phyloP scores from a whole-genome alignment of 208 protist genomes.

The Trypanosoma platydactyli region DNA sequence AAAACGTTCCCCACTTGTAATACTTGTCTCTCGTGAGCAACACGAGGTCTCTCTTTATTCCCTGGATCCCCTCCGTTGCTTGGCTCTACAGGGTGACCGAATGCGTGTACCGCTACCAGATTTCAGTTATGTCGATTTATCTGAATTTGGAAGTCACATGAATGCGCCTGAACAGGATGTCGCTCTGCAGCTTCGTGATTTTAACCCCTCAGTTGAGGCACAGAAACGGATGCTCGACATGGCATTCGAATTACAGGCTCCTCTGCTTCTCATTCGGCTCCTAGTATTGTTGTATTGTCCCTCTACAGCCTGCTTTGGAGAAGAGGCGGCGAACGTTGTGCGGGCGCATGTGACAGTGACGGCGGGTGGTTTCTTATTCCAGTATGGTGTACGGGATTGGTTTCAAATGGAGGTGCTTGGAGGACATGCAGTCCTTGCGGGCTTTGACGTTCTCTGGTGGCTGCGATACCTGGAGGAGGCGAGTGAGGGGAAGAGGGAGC shows the following conservation, averaged over 20 bases:
- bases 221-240: conserved; percentile 21
- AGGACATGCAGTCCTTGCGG: conserved; percentile 13
- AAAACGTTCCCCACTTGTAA: background rate
- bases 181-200: conserved; percentile 15
- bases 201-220: background rate
- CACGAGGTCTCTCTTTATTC: conserved; percentile 12
- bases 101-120: conserved; percentile 20
- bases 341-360: conserved; percentile 5
- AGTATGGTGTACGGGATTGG: conserved; percentile 37
- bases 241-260: conserved; percentile 28
- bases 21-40: conserved; percentile 21
- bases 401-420: conserved; percentile 24
- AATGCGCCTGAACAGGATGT: conserved; percentile 8
- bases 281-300: conserved; percentile 15
- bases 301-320: conserved; percentile 2
- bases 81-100: conserved; percentile 14
- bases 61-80: conserved; percentile 21
- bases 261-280: conserved; percentile 27
- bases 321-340: conserved; percentile 7
- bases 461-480: conserved; percentile 25
- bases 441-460: conserved; percentile 44
- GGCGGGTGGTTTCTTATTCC: conserved; percentile 22
- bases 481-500: background rate
- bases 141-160: conserved; percentile 28
- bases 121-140: conserved; percentile 11